These are phyloP conservation scores for Calonectria hongkongensis DNA, from an alignment of 2,329 filamentous ascomycete species.

Conservation along the genomic window DNA sequence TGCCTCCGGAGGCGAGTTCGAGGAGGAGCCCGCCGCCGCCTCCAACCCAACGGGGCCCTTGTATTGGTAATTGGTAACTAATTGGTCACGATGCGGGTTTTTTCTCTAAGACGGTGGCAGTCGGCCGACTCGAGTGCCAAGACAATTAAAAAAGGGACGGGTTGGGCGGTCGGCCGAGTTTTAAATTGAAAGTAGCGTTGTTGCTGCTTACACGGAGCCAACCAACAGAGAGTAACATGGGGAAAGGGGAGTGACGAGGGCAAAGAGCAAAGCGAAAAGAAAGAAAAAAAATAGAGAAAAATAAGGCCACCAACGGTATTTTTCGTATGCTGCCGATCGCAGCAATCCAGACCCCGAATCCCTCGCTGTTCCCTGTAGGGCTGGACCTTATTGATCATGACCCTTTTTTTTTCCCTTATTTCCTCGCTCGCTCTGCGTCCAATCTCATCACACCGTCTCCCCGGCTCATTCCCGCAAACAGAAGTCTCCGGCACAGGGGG, in stretches of 20 bases:
- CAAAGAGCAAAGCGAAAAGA: no score
- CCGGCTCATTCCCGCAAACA: slow-evolving; percentile 36
- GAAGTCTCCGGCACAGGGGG: slow-evolving; percentile 28
- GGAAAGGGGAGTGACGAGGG: not conserved
- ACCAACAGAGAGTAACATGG: not conserved
- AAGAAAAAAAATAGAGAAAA: no score
- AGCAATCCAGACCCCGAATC: not conserved
- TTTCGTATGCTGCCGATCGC: not conserved
- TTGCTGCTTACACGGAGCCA: not conserved
- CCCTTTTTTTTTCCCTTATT: not conserved
- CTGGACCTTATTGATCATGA: slow-evolving; percentile 6
- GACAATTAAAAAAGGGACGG: not conserved
- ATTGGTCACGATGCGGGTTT: not conserved
- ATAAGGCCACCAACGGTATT: not conserved
- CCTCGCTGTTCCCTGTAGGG: slow-evolving; percentile 15
- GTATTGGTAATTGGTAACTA: not conserved
- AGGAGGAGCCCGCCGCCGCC: slow-evolving; percentile 3
- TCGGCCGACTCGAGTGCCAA: not conserved
- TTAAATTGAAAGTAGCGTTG: slow-evolving; percentile 10
- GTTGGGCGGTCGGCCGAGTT: not conserved
- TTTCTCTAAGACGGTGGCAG: not conserved
- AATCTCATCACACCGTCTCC: slow-evolving; percentile 24
- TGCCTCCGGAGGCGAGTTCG: not conserved
- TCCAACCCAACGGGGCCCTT: not conserved
- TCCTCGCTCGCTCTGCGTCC: slow-evolving; percentile 18